These are phyloP conservation scores for Tricholoma matsutake DNA, from an alignment of 768 basidiomycete species.

Conservation along the genomic window DNA sequence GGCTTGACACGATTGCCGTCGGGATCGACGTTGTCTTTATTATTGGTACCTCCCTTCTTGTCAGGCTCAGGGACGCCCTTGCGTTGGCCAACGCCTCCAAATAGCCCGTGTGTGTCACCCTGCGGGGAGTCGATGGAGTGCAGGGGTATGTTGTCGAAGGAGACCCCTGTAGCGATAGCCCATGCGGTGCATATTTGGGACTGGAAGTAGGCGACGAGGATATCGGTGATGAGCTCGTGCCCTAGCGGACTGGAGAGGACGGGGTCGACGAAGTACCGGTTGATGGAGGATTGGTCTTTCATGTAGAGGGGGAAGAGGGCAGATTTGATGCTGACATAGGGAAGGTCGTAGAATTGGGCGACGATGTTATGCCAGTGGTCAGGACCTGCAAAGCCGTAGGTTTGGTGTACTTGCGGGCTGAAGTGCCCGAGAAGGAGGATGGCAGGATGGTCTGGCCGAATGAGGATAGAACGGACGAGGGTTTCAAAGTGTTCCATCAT, in stretches of 20 bases:
- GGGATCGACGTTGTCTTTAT: slow-evolving; percentile 28
- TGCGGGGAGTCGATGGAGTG: slow-evolving; percentile 36
- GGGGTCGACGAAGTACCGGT: slow-evolving; percentile 77
- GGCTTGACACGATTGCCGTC: slow-evolving; percentile 25
- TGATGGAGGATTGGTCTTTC: slow-evolving; percentile 57
- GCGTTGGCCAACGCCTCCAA: slow-evolving; percentile 82
- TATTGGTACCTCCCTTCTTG: slow-evolving; percentile 26
- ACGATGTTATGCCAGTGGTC: slow-evolving; percentile 89
- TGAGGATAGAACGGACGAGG: slow-evolving; percentile 86
- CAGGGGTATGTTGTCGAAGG: slow-evolving; percentile 55
- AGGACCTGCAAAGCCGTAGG: slow-evolving; percentile 83
- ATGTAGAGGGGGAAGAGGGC: slow-evolving; percentile 83
- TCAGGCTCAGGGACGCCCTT: slow-evolving; percentile 66
- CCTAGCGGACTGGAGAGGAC: slow-evolving; percentile 78
- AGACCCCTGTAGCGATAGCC: slow-evolving; percentile 65
- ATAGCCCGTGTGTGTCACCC: slow-evolving; percentile 57
- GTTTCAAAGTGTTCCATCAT: slow-evolving; percentile 87
- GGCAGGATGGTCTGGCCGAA: slow-evolving; percentile 88
- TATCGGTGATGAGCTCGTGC: slow-evolving; percentile 86
- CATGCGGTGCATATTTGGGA: slow-evolving; percentile 86
- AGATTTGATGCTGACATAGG: slow-evolving; percentile 86
- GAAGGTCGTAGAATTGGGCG: slow-evolving; percentile 96
- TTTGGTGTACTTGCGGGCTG: slow-evolving; percentile 75
- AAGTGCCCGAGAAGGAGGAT: slow-evolving; percentile 96
- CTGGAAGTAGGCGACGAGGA: slow-evolving; percentile 89